These are phyloP conservation scores for Pichia californica DNA, from an alignment of 805 yeast genomes.

Conservation along the genomic window DNA sequence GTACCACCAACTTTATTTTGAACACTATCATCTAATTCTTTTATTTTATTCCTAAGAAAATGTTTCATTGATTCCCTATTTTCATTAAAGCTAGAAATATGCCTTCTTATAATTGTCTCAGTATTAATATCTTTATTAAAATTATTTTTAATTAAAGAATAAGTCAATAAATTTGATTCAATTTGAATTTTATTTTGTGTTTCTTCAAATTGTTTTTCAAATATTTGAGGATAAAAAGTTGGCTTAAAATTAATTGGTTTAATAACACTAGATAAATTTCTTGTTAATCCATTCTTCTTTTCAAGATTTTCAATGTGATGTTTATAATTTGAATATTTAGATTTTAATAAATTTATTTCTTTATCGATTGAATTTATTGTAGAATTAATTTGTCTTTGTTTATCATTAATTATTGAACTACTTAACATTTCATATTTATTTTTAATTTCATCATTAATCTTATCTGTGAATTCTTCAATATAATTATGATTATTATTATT, in stretches of 20 bases:
- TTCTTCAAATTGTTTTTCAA: neutral
- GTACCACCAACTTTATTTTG: neutral
- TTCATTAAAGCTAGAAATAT: slow-evolving; percentile 2
- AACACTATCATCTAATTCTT: slow-evolving; percentile 3
- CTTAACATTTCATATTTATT: slow-evolving; percentile 3
- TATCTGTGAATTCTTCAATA: neutral
- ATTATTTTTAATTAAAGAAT: neutral
- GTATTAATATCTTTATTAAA: neutral
- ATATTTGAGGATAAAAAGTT: neutral
- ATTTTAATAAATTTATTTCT: neutral
- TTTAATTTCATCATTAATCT: slow-evolving; percentile 1
- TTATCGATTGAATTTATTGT: slow-evolving; percentile 2
- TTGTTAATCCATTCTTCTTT: too few species aligned
- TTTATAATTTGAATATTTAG: slow-evolving; percentile 1
- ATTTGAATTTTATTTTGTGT: neutral
- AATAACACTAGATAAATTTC: neutral
- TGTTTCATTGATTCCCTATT: slow-evolving; percentile 6
- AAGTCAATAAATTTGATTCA: neutral
- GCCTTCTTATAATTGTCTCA: neutral
- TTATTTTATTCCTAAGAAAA: neutral
- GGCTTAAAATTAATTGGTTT: slow-evolving; percentile 1
- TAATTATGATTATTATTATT: neutral
- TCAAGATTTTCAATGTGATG: neutral
- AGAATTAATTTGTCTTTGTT: neutral
- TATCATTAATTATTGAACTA: neutral